Percentiles rank a stretch among this genome's conserved stretches.
phyloP scores from a whole-genome alignment of 2,329 filamentous ascomycete genomes.

The Cladorrhinum sp. region DNA sequence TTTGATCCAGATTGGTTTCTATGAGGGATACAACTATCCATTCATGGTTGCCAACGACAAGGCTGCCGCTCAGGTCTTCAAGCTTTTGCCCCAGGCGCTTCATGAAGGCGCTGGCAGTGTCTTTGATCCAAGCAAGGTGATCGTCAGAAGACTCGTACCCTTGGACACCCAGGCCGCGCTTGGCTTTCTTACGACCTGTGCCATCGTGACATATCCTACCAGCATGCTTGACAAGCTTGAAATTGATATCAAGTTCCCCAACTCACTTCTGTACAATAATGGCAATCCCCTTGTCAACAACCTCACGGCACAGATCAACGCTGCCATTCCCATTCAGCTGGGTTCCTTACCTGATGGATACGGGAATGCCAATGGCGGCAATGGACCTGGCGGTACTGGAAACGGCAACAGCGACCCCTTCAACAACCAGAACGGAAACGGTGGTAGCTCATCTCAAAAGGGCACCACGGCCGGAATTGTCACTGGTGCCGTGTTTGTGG shows the following conservation, averaged over 20 bases:
- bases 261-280: conserved; percentile 73
- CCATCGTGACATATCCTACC: conserved; percentile 65
- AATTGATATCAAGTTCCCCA: conserved; percentile 67
- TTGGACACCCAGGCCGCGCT: conserved; percentile 67
- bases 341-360: conserved; percentile 43
- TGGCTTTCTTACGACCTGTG: conserved; percentile 79
- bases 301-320: conserved; percentile 79
- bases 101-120: conserved; percentile 55
- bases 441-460: conserved; percentile 56
- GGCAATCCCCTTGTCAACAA: conserved; percentile 62
- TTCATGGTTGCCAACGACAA: conserved; percentile 72
- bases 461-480: conserved; percentile 69
- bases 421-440: conserved; percentile 41
- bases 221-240: conserved; percentile 66
- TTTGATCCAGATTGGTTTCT: conserved; percentile 82
- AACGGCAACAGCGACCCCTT: conserved; percentile 40
- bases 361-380: conserved; percentile 34
- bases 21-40: conserved; percentile 74
- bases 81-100: conserved; percentile 70
- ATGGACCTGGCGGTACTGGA: conserved; percentile 31
- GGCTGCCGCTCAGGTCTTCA: conserved; percentile 82
- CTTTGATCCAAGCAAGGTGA: conserved; percentile 53
- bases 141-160: conserved; percentile 70
- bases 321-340: conserved; percentile 66
- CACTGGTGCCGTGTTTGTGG: conserved; percentile 72